phyloP scores from a whole-genome alignment of 768 basidiomycete species.

The Mycena metata region DNA sequence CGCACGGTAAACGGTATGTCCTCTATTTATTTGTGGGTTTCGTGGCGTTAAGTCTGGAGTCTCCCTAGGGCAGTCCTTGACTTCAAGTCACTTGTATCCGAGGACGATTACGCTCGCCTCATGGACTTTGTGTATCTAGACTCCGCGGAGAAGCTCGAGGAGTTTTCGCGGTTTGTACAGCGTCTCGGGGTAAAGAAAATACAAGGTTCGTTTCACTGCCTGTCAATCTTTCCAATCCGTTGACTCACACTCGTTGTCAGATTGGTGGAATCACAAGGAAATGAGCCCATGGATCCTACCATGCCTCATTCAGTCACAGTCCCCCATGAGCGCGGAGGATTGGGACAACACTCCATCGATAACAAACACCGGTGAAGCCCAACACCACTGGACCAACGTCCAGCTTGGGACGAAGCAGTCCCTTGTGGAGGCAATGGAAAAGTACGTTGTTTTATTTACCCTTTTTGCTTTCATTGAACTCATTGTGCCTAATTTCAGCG shows the following conservation, averaged over 20 bases:
- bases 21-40: no score
- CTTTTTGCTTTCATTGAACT: not conserved
- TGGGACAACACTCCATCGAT: not conserved
- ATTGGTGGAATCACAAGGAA: constrained; percentile 1
- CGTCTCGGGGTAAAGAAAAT: not conserved
- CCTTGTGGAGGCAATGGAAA: constrained; percentile 4
- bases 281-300: not conserved
- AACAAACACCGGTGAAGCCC: not conserved
- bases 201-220: not conserved
- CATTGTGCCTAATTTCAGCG: not conserved
- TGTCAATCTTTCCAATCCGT: no score
- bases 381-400: constrained; percentile 3
- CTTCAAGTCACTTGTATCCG: not conserved
- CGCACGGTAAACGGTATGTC: constrained; percentile 21
- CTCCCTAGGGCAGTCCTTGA: not conserved
- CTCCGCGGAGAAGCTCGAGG: not conserved
- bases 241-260: not conserved
- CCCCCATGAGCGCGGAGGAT: constrained; percentile 4
- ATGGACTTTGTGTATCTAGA: not conserved
- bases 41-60: not conserved
- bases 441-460: not conserved
- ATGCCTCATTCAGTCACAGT: constrained; percentile 14
- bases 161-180: not conserved
- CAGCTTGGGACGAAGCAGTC: not conserved
- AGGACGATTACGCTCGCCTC: not conserved